Conservation (phyloP, 176 grass and related monocot genomes). For the Rhynchospora breviuscula region DNA sequence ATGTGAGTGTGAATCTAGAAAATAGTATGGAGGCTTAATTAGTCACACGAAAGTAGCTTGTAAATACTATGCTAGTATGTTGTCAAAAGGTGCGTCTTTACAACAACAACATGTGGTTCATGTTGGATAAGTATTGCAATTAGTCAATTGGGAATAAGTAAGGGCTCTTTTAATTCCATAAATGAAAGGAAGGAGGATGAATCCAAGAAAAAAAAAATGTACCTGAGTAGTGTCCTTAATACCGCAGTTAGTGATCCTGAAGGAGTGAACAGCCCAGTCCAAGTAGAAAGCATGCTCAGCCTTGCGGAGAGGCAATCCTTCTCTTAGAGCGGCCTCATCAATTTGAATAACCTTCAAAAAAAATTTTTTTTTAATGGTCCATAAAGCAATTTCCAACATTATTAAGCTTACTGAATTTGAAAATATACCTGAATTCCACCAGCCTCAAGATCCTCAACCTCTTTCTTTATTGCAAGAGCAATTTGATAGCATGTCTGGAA, state of each 20-base stretch:
- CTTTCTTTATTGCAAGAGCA: constrained; percentile 92
- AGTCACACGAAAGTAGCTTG: background rate
- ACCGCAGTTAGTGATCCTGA: constrained; percentile 87
- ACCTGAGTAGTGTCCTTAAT: constrained; percentile 94
- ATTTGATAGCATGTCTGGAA: constrained; percentile 98
- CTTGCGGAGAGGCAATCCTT: constrained; percentile 91
- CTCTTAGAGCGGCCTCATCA: constrained; percentile 85
- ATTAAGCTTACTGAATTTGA: background rate
- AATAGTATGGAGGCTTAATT: background rate
- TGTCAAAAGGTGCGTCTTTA: background rate
- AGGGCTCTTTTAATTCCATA: background rate
- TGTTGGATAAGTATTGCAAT: background rate
- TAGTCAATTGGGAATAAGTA: background rate
- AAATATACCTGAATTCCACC: constrained; percentile 68
- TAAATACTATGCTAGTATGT: background rate
- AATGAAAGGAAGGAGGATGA: background rate
- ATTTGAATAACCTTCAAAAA: constrained; percentile 85
- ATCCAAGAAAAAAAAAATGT: background rate
- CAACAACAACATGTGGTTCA: background rate
- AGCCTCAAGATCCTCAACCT: constrained; percentile 90
- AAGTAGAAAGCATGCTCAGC: constrained; percentile 87
- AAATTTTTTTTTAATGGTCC: background rate
- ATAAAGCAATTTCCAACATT: background rate
- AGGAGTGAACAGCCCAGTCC: constrained; percentile 91
- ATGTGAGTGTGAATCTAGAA: constrained; percentile 94